phyloP scores from a whole-genome alignment of 2,329 filamentous ascomycete species.

The Zasmidium cellare region DNA sequence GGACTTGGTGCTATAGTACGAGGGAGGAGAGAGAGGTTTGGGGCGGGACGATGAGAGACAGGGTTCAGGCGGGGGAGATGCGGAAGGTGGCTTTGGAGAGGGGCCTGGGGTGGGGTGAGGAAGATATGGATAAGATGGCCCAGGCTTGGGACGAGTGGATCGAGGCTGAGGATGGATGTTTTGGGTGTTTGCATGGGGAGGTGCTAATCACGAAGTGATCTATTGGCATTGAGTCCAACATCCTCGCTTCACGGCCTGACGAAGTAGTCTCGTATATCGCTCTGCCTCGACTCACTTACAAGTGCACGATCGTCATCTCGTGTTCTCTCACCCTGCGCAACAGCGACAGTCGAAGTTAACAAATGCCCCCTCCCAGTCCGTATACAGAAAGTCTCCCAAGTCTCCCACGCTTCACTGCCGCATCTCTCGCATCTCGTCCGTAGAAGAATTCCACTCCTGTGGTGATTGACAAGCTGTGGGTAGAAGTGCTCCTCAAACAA shows the following conservation, averaged over 20 bases:
- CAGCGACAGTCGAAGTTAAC: too few species aligned
- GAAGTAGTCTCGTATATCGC: not conserved
- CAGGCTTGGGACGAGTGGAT: conserved; percentile 43
- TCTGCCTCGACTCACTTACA: not conserved
- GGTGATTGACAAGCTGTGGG: not conserved
- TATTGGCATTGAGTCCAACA: not conserved
- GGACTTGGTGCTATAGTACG: conserved; percentile 45
- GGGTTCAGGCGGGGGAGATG: conserved; percentile 26
- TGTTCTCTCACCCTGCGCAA: too few species aligned
- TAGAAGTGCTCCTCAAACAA: not conserved
- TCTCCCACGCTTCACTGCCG: not conserved
- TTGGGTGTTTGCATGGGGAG: conserved; percentile 45
- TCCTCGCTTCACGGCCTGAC: not conserved
- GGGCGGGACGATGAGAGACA: conserved; percentile 33
- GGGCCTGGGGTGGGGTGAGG: conserved; percentile 35
- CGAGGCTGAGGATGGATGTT: conserved; percentile 44
- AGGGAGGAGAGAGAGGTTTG: conserved; percentile 40
- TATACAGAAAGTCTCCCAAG: not conserved
- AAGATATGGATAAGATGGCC: conserved; percentile 42
- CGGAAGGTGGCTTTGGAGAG: conserved; percentile 38
- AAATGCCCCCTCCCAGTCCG: not conserved
- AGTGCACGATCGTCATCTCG: too few species aligned
- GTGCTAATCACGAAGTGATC: conserved; percentile 32
- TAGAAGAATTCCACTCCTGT: not conserved
- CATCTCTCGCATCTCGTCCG: not conserved